Conservation (phyloP, 257 asterid genomes). For the Striga asiatica region DNA sequence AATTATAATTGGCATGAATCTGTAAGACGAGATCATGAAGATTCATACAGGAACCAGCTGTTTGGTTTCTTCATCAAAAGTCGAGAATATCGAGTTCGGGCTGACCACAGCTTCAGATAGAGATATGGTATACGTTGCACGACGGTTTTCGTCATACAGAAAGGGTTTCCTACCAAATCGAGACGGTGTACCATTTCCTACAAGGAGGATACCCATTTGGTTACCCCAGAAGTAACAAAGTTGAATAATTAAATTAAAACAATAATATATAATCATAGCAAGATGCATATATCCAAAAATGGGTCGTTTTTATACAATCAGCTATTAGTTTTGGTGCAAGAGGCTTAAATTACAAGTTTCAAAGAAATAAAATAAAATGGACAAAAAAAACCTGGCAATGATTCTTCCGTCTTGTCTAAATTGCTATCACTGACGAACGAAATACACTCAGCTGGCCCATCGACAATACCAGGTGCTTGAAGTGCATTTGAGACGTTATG, state of each 20-base stretch:
- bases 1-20: not conserved
- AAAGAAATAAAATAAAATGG: too few relatives aligned
- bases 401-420: conserved; percentile 71
- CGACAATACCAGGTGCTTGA: conserved; percentile 38
- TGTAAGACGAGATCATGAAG: not conserved
- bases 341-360: not conserved
- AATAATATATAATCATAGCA: too few relatives aligned
- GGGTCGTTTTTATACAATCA: not conserved
- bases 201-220: conserved; percentile 7
- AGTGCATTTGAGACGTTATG: conserved; percentile 33
- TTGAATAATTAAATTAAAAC: not conserved
- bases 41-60: conserved; percentile 76
- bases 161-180: conserved; percentile 52
- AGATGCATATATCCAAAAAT: not conserved
- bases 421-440: conserved; percentile 38
- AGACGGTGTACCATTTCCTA: conserved; percentile 50
- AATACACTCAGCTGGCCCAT: conserved; percentile 50
- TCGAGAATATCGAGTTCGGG: conserved; percentile 61
- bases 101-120: conserved; percentile 32
- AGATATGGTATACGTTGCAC: conserved; percentile 54
- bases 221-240: not conserved
- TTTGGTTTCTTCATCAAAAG: conserved; percentile 87
- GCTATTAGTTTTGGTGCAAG: not conserved
- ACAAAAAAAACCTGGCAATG: conserved; percentile 49
- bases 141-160: conserved; percentile 60